Conservation (phyloP, 805 yeast genomes). For the Saccharomyces jurei region DNA sequence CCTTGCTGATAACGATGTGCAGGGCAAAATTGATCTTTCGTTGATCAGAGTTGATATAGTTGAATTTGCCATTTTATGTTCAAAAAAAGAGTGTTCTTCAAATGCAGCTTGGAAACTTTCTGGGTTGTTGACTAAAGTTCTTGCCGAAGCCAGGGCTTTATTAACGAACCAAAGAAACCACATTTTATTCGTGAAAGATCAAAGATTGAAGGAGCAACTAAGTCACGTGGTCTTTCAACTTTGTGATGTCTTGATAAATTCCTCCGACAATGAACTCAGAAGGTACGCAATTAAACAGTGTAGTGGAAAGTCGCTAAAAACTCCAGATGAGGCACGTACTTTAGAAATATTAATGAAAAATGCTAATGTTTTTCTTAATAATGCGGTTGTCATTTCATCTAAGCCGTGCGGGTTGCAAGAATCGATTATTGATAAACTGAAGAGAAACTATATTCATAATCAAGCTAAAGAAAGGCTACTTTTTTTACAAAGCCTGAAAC, state of each 20-base stretch:
- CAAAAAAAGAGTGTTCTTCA: constrained; percentile 1
- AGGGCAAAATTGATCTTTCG: constrained; percentile 4
- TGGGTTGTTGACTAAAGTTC: constrained; percentile 11
- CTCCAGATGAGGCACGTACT: constrained; percentile 5
- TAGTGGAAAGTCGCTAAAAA: not conserved
- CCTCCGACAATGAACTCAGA: constrained; percentile 22
- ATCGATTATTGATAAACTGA: constrained; percentile 23
- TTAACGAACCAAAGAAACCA: constrained; percentile 12
- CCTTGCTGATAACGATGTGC: not conserved
- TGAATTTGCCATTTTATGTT: constrained; percentile 11
- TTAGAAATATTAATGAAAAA: constrained; percentile 19
- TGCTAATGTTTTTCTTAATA: constrained; percentile 16
- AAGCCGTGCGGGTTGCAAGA: constrained; percentile 27
- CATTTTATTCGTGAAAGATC: constrained; percentile 4
- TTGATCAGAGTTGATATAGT: constrained; percentile 16
- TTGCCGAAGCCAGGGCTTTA: constrained; percentile 10
- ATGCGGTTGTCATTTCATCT: constrained; percentile 21
- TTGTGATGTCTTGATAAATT: constrained; percentile 17
- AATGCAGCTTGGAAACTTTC: constrained; percentile 16
- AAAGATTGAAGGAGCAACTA: constrained; percentile 12
- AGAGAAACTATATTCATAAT: constrained; percentile 22
- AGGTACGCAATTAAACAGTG: constrained; percentile 14
- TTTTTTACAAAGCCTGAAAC: constrained; percentile 4
- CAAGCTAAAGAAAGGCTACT: constrained; percentile 19
- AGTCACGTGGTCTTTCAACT: constrained; percentile 23